Evolutionary conservation across 345 rosid genomes (phyloP).

Genomic region (Alliaria petiolata): DNA sequence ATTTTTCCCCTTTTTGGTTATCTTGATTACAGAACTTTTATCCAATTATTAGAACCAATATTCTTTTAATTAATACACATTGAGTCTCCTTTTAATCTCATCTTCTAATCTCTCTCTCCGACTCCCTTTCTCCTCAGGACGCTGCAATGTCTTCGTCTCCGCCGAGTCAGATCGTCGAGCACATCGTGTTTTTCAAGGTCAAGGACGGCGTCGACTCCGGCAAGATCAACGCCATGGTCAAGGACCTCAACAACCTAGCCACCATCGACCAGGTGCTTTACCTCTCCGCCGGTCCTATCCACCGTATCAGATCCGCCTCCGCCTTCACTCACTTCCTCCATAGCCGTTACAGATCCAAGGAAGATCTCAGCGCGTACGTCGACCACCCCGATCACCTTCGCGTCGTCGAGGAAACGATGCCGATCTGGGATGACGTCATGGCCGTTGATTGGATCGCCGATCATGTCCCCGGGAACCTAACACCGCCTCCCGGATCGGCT

Average conservation of each 20-base stretch:
- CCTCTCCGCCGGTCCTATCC: conserved; percentile 56
- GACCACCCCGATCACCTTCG: conserved; percentile 58
- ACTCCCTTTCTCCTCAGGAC: neutral
- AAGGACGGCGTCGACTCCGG: conserved; percentile 43
- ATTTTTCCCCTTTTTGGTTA: too few relatives aligned
- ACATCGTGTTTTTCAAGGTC: conserved; percentile 81
- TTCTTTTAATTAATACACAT: too few relatives aligned
- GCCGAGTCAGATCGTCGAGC: conserved; percentile 42
- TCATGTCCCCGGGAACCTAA: conserved; percentile 24
- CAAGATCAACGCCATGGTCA: conserved; percentile 50
- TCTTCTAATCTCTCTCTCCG: neutral
- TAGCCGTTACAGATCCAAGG: conserved; percentile 70
- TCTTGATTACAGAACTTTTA: too few relatives aligned
- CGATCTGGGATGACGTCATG: conserved; percentile 73
- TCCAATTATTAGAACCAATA: too few relatives aligned
- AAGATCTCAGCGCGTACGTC: conserved; percentile 49
- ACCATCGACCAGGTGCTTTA: conserved; percentile 59
- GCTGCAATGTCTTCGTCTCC: neutral
- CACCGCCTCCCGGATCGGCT: conserved; percentile 45
- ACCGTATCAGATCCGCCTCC: conserved; percentile 36
- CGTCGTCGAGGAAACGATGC: conserved; percentile 53
- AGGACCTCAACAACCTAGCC: conserved; percentile 48
- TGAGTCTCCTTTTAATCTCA: neutral
- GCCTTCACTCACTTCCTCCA: conserved; percentile 84
- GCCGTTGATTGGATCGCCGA: conserved; percentile 78